Evolutionary conservation across 225 moss, liverwort and hornwort species (phyloP).

Genomic region (Marchantia polymorpha): DNA sequence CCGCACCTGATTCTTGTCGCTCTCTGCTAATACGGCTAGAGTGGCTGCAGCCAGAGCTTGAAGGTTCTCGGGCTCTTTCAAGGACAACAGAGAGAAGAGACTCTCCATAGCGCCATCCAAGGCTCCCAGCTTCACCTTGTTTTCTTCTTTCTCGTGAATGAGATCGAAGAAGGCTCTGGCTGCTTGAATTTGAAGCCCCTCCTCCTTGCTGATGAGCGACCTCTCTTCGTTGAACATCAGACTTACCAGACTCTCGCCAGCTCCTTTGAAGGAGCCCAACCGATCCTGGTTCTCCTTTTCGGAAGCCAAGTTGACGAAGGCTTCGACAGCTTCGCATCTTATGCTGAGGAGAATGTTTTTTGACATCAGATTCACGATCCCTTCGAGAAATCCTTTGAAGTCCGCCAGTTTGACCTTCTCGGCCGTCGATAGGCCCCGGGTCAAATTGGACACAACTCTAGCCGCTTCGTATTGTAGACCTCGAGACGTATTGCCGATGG

Average conservation of each 20-base stretch:
- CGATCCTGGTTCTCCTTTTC: conserved; percentile 8
- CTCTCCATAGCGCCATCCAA: conserved; percentile 1
- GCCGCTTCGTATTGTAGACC: conserved; percentile 7
- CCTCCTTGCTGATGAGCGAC: background rate
- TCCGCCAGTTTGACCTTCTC: conserved; percentile 8
- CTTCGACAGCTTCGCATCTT: conserved; percentile 10
- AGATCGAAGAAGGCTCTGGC: background rate
- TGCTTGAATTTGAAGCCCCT: conserved; percentile 2
- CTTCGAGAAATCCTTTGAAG: background rate
- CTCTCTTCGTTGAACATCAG: background rate
- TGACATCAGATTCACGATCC: background rate
- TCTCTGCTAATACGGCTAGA: background rate
- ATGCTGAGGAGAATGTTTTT: background rate
- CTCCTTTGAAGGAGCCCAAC: conserved; percentile 3
- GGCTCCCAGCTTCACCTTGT: background rate
- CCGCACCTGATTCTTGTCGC: background rate
- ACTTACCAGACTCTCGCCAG: background rate
- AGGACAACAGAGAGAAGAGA: background rate
- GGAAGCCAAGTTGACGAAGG: conserved; percentile 9
- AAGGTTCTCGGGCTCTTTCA: background rate
- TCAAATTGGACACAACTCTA: conserved; percentile 1
- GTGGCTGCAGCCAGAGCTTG: conserved; percentile 10
- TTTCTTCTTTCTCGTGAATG: background rate
- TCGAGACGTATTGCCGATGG: background rate
- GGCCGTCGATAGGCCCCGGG: background rate